Evolutionary conservation across 176 grass and related monocot genomes (phyloP), one percentile per base, ranked within the genome.

Genomic region (Luzula sylvatica): DNA sequence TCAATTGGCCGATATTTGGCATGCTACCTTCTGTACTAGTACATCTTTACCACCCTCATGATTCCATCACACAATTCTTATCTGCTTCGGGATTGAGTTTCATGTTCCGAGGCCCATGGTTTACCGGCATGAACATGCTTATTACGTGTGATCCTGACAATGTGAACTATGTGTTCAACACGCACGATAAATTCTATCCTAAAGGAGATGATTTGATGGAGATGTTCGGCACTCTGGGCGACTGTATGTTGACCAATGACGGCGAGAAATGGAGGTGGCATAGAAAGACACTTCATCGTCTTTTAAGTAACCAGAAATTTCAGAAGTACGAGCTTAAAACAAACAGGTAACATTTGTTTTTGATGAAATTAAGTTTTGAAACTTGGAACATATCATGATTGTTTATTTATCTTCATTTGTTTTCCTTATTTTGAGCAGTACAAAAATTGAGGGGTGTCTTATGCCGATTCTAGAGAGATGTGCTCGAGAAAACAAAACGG

Each of bases 171-270:
- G 71, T 74, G 58, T 70, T 82, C 4, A 61, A 19, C 13, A 1
- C 53, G 16, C 80, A 61, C 47, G 65, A 70, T 59, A 15, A 1
- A 5, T 20, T 42, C 38, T 87, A 87, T 58, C 72, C 80, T 46
- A 87, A 87, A 73, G 83, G 78, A 45, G 25, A 15, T 3, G 83
- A 73, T 43, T 82, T 87, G 47, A 65, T 73, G 0, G 73, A 87
- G 68, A 77, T 78, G 46, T 82, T 87, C 46, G 72, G 78, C 40
- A 61, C 74, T 65, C 68, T 81, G 24, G 83, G 73, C 51, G 52
- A 65, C 52, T 72, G 83, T 16, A 60, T 87, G 3, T 79, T 87
- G 1, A 66, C 65, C 20, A 65, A 76, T 0, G 77, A 82, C 64
- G 65, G 30, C 8, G 63, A 50, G 26, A 43, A 57, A 12, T 87